These are phyloP conservation scores for Pyrenula massariospora DNA, from an alignment of 495 filamentous ascomycete species.

Conservation along the genomic window DNA sequence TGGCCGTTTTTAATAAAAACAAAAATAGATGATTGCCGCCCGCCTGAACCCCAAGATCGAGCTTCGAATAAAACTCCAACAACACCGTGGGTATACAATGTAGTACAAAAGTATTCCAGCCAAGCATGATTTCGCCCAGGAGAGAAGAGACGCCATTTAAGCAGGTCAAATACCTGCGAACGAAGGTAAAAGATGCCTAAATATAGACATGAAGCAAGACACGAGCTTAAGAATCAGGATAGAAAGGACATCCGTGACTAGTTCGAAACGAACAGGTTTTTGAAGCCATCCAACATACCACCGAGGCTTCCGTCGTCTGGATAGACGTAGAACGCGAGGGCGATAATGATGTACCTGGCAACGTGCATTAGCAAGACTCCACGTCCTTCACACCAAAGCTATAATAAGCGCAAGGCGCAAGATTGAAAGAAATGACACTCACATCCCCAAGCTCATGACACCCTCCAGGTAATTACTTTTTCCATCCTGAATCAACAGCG, in stretches of 20 bases:
- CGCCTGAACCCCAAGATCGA: too few species aligned
- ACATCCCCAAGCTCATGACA: constrained; percentile 13
- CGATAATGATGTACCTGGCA: constrained; percentile 66
- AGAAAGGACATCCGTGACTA: too few species aligned
- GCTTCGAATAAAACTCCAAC: too few species aligned
- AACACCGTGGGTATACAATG: too few species aligned
- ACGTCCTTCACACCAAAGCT: background rate
- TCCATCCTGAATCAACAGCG: constrained; percentile 43
- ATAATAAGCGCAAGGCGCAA: background rate
- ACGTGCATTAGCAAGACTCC: constrained; percentile 3
- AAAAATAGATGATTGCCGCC: too few species aligned
- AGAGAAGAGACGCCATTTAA: too few species aligned
- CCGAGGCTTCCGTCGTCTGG: constrained; percentile 46
- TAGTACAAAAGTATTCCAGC: too few species aligned
- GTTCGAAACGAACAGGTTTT: background rate
- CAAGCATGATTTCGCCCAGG: too few species aligned
- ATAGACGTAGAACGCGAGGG: constrained; percentile 80
- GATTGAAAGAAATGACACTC: constrained; percentile 3
- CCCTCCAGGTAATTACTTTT: constrained; percentile 47
- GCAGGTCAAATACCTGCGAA: background rate
- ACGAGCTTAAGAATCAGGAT: too few species aligned
- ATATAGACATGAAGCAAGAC: background rate
- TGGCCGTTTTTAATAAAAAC: too few species aligned
- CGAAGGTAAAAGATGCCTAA: background rate
- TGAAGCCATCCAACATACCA: background rate